phyloP scores from a whole-genome alignment of 805 yeast genomes.

The Kregervanrija fluxuum region DNA sequence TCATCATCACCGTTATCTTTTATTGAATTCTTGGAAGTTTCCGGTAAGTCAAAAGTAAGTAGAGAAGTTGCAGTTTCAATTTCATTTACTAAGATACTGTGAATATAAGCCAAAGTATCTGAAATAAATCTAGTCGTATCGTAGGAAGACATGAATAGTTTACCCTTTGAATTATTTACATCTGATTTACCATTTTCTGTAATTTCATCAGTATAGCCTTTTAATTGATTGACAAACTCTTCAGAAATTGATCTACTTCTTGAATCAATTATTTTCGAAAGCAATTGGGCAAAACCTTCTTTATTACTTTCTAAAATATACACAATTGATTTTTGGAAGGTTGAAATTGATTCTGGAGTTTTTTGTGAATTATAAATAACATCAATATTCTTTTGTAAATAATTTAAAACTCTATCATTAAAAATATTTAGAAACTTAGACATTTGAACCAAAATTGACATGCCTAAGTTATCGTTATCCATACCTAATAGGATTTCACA shows the following conservation, averaged over 20 bases:
- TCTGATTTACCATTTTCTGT: background rate
- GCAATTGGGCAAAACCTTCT: conserved; percentile 49
- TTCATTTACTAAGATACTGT: conserved; percentile 81
- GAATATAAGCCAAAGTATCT: conserved; percentile 82
- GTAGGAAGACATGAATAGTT: conserved; percentile 60
- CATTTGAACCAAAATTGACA: conserved; percentile 54
- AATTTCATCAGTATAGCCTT: conserved; percentile 26
- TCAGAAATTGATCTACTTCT: conserved; percentile 57
- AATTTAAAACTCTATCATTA: conserved; percentile 45
- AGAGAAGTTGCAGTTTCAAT: conserved; percentile 64
- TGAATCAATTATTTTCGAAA: conserved; percentile 58
- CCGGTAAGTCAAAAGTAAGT: conserved; percentile 36
- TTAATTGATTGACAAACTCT: conserved; percentile 58
- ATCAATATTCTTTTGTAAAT: conserved; percentile 25
- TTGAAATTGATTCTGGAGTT: conserved; percentile 13
- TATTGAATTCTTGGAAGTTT: conserved; percentile 4
- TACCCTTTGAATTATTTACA: conserved; percentile 21
- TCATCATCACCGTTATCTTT: conserved; percentile 7
- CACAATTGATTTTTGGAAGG: conserved; percentile 26
- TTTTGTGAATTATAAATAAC: conserved; percentile 17
- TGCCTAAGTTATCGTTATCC: conserved; percentile 60
- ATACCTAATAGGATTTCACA: conserved; percentile 66
- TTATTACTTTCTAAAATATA: conserved; percentile 31
- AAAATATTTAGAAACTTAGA: conserved; percentile 44
- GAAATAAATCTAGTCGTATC: conserved; percentile 82